Base-by-base conservation (phyloP, 345 rosid genomes). In the Arabidopsis arenosa region DNA sequence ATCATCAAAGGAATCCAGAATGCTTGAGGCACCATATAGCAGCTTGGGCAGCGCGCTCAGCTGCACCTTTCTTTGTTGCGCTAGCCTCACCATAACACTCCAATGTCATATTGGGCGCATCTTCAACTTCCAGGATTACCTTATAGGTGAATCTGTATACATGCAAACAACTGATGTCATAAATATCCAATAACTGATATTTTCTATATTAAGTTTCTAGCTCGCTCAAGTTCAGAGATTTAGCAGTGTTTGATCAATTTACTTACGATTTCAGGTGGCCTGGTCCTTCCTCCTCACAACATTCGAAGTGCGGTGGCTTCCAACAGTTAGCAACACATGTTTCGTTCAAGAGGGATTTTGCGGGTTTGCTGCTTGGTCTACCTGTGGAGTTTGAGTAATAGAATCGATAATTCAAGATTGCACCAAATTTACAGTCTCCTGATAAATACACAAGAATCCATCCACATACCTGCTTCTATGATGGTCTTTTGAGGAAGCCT, bases 41-140 rank as follows among this genome's bases (percentile, higher is more conserved):
- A 14, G 85, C 97, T 83, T 88, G 83, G 6, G 97, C 98, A 11
- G 98, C 97, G 23, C 83, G 70, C 80, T 93, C 97, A 3, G 97
- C 91, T 1, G 96, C 94, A 54, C 83, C 85, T 82, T 85, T 93
- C 88, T 91, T 93, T n/a, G 79, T 88, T 4, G 76, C 41, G 56
- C 43, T 77, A 69, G 89, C 73, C 3, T 69, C 77, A 17, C 91
- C 89, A 32, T 68, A 75, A 80, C 96, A 89, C 66, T 87, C 91
- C 80, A 93, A 44, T 18, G 74, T 66, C 79, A 69, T 70, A 61
- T 79, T 73, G 0, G 85, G 74, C 15, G 77, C 81, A 28, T 81
- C 90, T 70, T 91, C 94, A 70, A 90, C 81, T 73, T 70, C 83
- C 60, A 93, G 59, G 5, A 66, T 80, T 26, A 85, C 93, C 86